Base-by-base conservation (phyloP, 2,329 filamentous ascomycete genomes). In the Epichloe festucae region DNA sequence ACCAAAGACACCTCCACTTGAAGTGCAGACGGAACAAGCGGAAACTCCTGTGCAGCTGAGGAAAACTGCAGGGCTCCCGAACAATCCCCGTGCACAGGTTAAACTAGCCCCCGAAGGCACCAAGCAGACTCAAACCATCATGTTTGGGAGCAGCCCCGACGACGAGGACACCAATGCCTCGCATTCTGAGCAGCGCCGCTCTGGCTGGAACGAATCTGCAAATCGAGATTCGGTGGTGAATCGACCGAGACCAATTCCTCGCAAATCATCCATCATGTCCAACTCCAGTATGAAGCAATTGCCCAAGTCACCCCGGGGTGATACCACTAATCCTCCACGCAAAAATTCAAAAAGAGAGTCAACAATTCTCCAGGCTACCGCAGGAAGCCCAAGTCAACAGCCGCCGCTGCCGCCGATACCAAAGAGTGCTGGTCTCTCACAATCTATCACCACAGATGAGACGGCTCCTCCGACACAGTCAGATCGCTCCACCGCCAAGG, bases 141-240 rank as follows among this genome's bases (percentile, higher is more conserved):
- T 81, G 71, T 73, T 78, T 50, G 63, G 81, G 48, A 80, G 78
- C 53, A 70, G 74, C 48, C 77, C 79, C 51, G 68, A 76, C 38
- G 79, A 79, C 55, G 67, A 79, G 50, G 68, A 81, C 52, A 75
- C 77, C 0, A 63, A 59, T 31, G 17, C 12, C 11, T 38, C 5
- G 34, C 15, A 15, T 31, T 7, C 11, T 11, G 35, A 17, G 7
- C 35, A 39, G 35, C 46, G 7, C 15, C 68, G 3, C 43, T 39
- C 48, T 40, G 39, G n/a, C 34, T 36, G 19, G 21, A 27, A 27
- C 10, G 31, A 52, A 27, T 41, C 53, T 14, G 48, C 46, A 12
- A 44, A 51, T 31, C 48, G 48, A 27, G 58, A 62, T 2, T 76
- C 75, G 0, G 65, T 81, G 19, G 68, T 81, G 5, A 67, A 81